Evolutionary conservation across 257 asterid species (phyloP).

Genomic region (Petunia axillaris): DNA sequence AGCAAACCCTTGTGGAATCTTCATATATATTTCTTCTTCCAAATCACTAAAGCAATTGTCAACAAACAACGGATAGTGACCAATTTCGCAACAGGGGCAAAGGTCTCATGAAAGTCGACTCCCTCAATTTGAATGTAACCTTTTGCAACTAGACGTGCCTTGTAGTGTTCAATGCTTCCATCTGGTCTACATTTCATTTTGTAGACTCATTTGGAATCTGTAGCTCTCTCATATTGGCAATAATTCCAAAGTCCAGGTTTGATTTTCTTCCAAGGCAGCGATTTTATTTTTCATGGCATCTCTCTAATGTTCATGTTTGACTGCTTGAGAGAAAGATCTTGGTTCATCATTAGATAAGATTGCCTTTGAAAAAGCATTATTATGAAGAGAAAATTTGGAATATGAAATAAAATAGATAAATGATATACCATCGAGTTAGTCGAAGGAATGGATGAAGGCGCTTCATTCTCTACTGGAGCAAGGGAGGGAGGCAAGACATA

Average conservation of each 20-base stretch:
- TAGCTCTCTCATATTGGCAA: not conserved
- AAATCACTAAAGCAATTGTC: too few relatives aligned
- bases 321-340: not conserved
- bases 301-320: not conserved
- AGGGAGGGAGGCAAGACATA: not conserved
- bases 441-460: not conserved
- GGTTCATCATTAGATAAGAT: not conserved
- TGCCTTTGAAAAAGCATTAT: not conserved
- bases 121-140: not conserved
- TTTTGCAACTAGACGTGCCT: not conserved
- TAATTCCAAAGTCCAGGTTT: not conserved
- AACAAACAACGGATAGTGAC: too few relatives aligned
- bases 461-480: not conserved
- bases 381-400: not conserved
- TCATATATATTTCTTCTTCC: too few relatives aligned
- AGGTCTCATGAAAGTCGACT: too few relatives aligned
- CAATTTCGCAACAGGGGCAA: too few relatives aligned
- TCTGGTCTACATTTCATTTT: not conserved
- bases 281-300: too few relatives aligned
- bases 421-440: not conserved
- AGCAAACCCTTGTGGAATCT: too few relatives aligned
- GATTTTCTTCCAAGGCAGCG: not conserved
- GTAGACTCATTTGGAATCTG: not conserved
- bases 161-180: not conserved
- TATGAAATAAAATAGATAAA: not conserved